A percentile compares a stretch with the other conserved stretches of the same genome.
phyloP scores from a whole-genome alignment of 805 yeast genomes.

The Pichia insulana region DNA sequence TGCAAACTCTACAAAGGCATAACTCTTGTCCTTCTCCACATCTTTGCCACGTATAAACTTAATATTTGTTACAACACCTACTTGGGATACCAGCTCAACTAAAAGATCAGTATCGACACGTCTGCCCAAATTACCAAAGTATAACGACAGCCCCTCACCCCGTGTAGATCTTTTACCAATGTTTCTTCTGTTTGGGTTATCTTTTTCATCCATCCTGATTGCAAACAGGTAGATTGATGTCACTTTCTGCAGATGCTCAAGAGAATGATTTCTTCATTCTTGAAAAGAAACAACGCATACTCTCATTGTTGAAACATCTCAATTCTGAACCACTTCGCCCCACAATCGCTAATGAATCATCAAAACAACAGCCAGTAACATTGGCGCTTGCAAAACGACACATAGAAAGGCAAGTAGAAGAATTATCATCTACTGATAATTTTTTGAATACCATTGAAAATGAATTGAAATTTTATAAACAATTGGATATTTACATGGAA shows the following conservation, averaged over 20 bases:
- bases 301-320: not conserved
- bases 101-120: conserved; percentile 62
- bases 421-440: not conserved
- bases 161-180: not conserved
- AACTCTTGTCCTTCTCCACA: conserved; percentile 68
- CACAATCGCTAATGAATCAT: not conserved
- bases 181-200: not conserved
- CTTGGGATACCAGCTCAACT: conserved; percentile 77
- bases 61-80: conserved; percentile 66
- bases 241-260: not conserved
- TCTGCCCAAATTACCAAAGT: conserved; percentile 76
- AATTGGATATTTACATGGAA: not conserved
- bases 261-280: no score
- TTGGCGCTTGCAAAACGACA: not conserved
- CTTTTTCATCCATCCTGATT: conserved; percentile 19
- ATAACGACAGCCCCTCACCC: conserved; percentile 36
- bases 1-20: conserved; percentile 73
- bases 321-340: not conserved
- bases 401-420: not conserved
- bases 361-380: not conserved
- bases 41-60: conserved; percentile 76
- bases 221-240: conserved; percentile 12
- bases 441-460: not conserved
- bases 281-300: not conserved
- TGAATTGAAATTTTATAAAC: not conserved